phyloP scores from a whole-genome alignment of 352 stramenopile genomes.

The Stramenopiles sp. region DNA sequence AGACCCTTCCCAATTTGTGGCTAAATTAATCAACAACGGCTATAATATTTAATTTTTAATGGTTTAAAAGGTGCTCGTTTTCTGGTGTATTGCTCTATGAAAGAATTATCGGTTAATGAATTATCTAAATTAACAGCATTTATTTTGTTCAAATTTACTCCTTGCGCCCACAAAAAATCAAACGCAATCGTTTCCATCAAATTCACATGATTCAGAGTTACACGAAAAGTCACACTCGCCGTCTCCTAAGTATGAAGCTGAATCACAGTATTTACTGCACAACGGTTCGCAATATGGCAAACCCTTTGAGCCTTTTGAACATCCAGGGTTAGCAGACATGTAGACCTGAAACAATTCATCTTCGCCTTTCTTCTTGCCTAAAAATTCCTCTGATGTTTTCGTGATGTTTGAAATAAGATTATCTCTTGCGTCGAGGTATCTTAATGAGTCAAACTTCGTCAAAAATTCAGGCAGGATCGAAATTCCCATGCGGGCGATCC shows the following conservation, averaged over 20 bases:
- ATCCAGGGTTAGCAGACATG: background rate
- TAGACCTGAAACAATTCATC: background rate
- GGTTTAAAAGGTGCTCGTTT: too few relatives aligned
- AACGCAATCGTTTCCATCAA: background rate
- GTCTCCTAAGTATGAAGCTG: background rate
- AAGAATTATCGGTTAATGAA: too few relatives aligned
- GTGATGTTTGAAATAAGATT: conserved; percentile 9
- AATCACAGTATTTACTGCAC: background rate
- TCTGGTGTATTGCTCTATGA: too few relatives aligned
- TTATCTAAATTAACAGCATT: too few relatives aligned
- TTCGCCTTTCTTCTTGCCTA: background rate
- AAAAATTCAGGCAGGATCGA: background rate
- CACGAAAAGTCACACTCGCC: background rate
- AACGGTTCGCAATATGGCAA: background rate
- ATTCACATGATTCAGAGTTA: background rate
- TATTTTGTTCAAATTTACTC: too few relatives aligned
- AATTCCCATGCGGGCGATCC: background rate
- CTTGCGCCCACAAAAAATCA: too few relatives aligned
- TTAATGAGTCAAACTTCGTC: background rate
- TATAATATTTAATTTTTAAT: too few relatives aligned
- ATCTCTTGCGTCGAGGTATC: background rate
- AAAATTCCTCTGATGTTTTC: background rate
- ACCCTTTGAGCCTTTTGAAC: background rate
- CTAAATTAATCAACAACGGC: too few relatives aligned
- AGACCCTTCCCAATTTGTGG: too few relatives aligned